Evolutionary conservation across 2,329 filamentous ascomycete genomes (phyloP), one percentile per base, ranked within the genome.

Genomic region (Dothideomycetes sp.): DNA sequence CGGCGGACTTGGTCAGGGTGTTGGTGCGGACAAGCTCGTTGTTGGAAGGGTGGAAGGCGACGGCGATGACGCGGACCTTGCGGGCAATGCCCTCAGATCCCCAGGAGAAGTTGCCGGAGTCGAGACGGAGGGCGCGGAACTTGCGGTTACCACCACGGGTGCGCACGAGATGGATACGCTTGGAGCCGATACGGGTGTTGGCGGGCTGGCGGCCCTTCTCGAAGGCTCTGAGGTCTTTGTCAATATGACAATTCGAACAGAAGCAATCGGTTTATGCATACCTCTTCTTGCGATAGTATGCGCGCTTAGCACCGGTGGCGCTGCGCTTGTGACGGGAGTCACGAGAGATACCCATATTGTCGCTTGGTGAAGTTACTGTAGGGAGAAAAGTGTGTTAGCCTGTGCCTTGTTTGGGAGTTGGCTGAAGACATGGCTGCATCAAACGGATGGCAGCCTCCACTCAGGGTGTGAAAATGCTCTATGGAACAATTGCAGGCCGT

Each of bases 1-100:
- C 85, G 73, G 91, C 91, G 64, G 86, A 86, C 75, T 88, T 93
- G 78, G 91, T 98, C 68, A 98, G 79, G 75, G 91, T 96, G 83
- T 98, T 98, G 72, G 91, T 98, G 65, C 91, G 91, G 77, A 98
- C 88, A 59, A 98, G 80, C 76, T 98, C 91, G 86, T 98, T 98
- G 88, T 98, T 98, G 68, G 89, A 95, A 50, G 91, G 93, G 74
- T 98, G 93, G 84, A 87, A 98, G 66, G 81, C 83, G 72, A 98
- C 93, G 62, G 76, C 87, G 68, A 98, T 95, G 68, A 98, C 84
- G 77, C 93, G 91, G 71, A 85, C 87, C 82, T 98, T 98, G 81
- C 91, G 89, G 72, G 89, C 84, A 70, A 87, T 76, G 63, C 89
- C 88, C 79, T 98, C 91, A 54, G 87, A 95, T 62, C 85, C 89